A percentile compares a stretch with the other conserved stretches of the same genome.
These are phyloP conservation scores for Phialemoniopsis sp. DNA, from an alignment of 2,329 filamentous ascomycete species.

Conservation along the genomic window DNA sequence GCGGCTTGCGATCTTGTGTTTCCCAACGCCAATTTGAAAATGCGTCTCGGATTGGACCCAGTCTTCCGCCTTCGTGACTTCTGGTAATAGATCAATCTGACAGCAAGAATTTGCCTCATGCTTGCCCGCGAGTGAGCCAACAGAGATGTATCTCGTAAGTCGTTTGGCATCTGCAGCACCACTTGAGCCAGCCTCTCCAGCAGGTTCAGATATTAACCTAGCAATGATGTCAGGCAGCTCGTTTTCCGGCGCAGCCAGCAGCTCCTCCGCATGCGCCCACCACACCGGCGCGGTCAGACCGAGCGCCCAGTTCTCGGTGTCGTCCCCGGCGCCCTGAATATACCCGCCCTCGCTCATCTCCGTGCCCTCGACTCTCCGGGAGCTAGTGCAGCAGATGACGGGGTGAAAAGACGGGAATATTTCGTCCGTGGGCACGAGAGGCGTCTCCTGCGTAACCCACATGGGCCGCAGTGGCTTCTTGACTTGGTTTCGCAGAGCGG, in stretches of 20 bases:
- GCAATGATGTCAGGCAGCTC: slow-evolving; percentile 51
- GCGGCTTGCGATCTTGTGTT: slow-evolving; percentile 76
- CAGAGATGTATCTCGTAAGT: slow-evolving; percentile 16
- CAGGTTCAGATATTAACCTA: slow-evolving; percentile 30
- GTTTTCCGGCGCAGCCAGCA: slow-evolving; percentile 63
- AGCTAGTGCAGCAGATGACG: slow-evolving; percentile 83
- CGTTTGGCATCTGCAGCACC: slow-evolving; percentile 23
- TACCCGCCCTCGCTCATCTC: slow-evolving; percentile 67
- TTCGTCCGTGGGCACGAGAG: slow-evolving; percentile 27
- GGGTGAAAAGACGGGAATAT: slow-evolving; percentile 61
- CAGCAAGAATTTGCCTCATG: slow-evolving; percentile 16
- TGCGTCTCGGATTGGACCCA: slow-evolving; percentile 29
- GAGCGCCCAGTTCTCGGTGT: slow-evolving; percentile 87
- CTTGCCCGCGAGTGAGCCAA: slow-evolving; percentile 12
- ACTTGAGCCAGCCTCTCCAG: slow-evolving; percentile 8
- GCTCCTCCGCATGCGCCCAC: slow-evolving; percentile 62
- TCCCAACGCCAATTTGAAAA: slow-evolving; percentile 61
- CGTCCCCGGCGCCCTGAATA: slow-evolving; percentile 91
- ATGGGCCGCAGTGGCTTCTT: slow-evolving; percentile 70
- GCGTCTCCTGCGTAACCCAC: slow-evolving; percentile 74
- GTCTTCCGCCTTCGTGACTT: slow-evolving; percentile 36
- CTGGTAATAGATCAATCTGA: slow-evolving; percentile 36
- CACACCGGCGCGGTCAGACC: slow-evolving; percentile 76
- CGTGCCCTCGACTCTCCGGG: slow-evolving; percentile 62
- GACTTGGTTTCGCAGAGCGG: slow-evolving; percentile 49